phyloP scores from a whole-genome alignment of 1,284 basidiomycete species.

The Puccinia horiana region DNA sequence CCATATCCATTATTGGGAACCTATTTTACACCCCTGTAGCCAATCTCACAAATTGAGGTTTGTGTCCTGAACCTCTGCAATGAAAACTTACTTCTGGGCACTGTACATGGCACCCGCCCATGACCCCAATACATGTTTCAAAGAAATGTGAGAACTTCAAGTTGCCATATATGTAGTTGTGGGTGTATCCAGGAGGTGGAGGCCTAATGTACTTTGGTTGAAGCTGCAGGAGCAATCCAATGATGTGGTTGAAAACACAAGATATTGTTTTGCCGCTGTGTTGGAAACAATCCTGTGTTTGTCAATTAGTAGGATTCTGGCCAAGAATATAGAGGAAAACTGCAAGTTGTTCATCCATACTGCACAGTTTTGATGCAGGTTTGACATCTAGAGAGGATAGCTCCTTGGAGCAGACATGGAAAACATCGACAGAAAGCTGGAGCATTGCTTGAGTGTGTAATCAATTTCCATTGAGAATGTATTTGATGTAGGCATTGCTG shows the following conservation, averaged over 20 bases:
- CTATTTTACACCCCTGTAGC: too few relatives aligned
- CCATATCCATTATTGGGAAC: too few relatives aligned
- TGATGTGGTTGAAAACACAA: slow-evolving; percentile 30
- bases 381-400: not conserved
- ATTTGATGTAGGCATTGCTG: not conserved
- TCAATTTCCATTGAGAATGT: slow-evolving; percentile 3
- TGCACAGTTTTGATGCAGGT: not conserved
- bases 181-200: not conserved
- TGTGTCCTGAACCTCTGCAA: too few relatives aligned
- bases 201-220: slow-evolving; percentile 44
- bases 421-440: too few relatives aligned
- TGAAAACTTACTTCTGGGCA: too few relatives aligned
- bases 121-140: slow-evolving; percentile 59
- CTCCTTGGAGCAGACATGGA: not conserved
- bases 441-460: too few relatives aligned
- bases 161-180: slow-evolving; percentile 53
- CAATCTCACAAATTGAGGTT: too few relatives aligned
- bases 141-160: slow-evolving; percentile 61
- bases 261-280: slow-evolving; percentile 51
- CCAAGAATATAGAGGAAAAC: not conserved
- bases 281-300: slow-evolving; percentile 50
- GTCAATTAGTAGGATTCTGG: slow-evolving; percentile 11
- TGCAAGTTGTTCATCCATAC: slow-evolving; percentile 7
- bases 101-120: slow-evolving; percentile 62
- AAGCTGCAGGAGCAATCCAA: slow-evolving; percentile 3